Conservation (phyloP, 257 asterid species). For the Ilex asprella region DNA sequence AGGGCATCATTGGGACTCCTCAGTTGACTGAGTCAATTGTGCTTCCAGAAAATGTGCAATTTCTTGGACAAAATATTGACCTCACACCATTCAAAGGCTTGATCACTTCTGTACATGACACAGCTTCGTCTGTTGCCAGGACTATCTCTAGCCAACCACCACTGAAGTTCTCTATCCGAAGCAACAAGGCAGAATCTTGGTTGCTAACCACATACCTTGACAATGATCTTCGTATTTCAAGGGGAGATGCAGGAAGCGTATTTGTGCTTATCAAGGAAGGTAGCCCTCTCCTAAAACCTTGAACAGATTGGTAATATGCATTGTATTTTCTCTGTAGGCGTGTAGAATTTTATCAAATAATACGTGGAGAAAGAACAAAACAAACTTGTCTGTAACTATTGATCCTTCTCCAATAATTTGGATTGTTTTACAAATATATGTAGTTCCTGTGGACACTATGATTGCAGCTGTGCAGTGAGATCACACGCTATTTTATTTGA, state of each 20-base stretch:
- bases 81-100: slow-evolving; percentile 75
- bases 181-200: slow-evolving; percentile 67
- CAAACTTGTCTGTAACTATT: too few relatives aligned
- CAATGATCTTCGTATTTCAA: slow-evolving; percentile 70
- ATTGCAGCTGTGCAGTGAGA: too few relatives aligned
- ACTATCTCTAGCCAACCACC: slow-evolving; percentile 79
- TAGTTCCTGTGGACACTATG: too few relatives aligned
- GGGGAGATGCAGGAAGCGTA: slow-evolving; percentile 83
- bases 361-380: too few relatives aligned
- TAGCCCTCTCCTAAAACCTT: slow-evolving; percentile 49
- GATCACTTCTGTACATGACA: slow-evolving; percentile 69
- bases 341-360: too few relatives aligned
- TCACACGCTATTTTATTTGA: too few relatives aligned
- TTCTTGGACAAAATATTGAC: slow-evolving; percentile 79
- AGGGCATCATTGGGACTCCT: slow-evolving; percentile 85
- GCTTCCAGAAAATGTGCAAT: slow-evolving; percentile 64
- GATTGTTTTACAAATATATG: too few relatives aligned
- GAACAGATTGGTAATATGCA: slow-evolving; percentile 1
- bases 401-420: too few relatives aligned
- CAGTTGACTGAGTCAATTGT: slow-evolving; percentile 82
- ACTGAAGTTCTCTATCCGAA: slow-evolving; percentile 57
- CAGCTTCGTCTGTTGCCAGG: slow-evolving; percentile 77
- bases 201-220: slow-evolving; percentile 89
- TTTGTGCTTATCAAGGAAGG: slow-evolving; percentile 81
- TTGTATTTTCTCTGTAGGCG: too few relatives aligned